Evolutionary conservation across 2,329 filamentous ascomycete species (phyloP).

Genomic region (Diplocarpon rosae): DNA sequence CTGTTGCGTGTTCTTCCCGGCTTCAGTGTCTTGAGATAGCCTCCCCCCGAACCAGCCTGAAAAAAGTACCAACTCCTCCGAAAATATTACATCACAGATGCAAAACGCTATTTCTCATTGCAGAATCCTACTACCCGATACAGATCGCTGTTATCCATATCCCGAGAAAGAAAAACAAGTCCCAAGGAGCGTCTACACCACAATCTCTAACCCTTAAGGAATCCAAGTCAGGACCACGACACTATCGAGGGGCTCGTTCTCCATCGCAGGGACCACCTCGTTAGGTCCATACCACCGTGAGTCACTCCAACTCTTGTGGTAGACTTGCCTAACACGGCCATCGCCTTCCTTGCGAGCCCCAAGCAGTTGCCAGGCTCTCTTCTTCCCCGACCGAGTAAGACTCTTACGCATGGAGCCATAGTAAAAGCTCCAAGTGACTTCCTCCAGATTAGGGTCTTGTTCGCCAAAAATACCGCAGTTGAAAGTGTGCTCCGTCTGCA

Average conservation of each 20-base stretch:
- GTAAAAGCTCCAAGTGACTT: conserved; percentile 28
- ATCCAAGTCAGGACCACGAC: conserved; percentile 24
- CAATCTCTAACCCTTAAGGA: conserved; percentile 7
- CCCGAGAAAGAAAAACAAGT: too few species aligned
- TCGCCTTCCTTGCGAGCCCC: conserved; percentile 38
- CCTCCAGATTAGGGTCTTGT: conserved; percentile 7
- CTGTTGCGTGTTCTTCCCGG: too few species aligned
- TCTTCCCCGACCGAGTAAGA: conserved; percentile 37
- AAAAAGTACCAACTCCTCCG: too few species aligned
- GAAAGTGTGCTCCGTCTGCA: conserved; percentile 25
- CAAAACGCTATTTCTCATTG: too few species aligned
- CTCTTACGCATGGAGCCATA: conserved; percentile 38
- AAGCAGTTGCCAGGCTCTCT: conserved; percentile 42
- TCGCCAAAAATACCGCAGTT: conserved; percentile 23
- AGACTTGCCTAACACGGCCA: conserved; percentile 42
- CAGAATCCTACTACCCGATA: too few species aligned
- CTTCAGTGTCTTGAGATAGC: too few species aligned
- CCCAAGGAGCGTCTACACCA: too few species aligned
- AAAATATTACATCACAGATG: too few species aligned
- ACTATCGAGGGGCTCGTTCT: conserved; percentile 14
- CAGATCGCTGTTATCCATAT: too few species aligned
- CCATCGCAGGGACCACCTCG: conserved; percentile 10
- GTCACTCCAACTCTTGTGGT: conserved; percentile 41
- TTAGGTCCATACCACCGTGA: conserved; percentile 35
- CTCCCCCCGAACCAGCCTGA: too few species aligned